Evolutionary conservation across 371 early-diverging fungal genomes (phyloP).

Genomic region (Apophysomyces trapeziformis): DNA sequence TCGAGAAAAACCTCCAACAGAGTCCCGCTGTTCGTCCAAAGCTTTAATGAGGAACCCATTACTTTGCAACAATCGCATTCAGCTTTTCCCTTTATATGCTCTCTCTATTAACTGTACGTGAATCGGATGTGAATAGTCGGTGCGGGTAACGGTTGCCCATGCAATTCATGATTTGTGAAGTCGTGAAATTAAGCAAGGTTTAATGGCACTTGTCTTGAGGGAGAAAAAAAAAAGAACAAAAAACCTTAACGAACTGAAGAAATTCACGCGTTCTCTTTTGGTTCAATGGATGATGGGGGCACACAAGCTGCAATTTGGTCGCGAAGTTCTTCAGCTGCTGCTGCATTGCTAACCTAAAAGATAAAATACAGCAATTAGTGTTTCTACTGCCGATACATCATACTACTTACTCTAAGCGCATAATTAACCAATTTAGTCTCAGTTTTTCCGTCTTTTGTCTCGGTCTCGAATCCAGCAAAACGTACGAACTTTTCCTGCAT

Average conservation of each 20-base stretch:
- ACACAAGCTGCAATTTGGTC: constrained; percentile 16
- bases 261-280: background rate
- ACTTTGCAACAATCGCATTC: no score
- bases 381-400: background rate
- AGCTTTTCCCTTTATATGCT: no score
- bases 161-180: no score
- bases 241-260: background rate
- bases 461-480: constrained; percentile 54
- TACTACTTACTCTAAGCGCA: constrained; percentile 42
- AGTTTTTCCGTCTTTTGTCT: constrained; percentile 23
- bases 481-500: constrained; percentile 65
- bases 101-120: no score
- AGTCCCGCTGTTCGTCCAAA: no score
- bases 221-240: background rate
- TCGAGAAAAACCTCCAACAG: no score
- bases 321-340: constrained; percentile 16
- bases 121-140: no score
- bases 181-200: no score
- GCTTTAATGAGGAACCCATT: no score
- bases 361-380: background rate
- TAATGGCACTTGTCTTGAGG: background rate
- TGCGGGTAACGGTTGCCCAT: no score
- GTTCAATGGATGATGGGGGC: constrained; percentile 1
- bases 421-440: constrained; percentile 49
- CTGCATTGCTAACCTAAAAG: constrained; percentile 17